Conservation (phyloP, 169 alveolate species). For the Cryptosporidium meleagridis region DNA sequence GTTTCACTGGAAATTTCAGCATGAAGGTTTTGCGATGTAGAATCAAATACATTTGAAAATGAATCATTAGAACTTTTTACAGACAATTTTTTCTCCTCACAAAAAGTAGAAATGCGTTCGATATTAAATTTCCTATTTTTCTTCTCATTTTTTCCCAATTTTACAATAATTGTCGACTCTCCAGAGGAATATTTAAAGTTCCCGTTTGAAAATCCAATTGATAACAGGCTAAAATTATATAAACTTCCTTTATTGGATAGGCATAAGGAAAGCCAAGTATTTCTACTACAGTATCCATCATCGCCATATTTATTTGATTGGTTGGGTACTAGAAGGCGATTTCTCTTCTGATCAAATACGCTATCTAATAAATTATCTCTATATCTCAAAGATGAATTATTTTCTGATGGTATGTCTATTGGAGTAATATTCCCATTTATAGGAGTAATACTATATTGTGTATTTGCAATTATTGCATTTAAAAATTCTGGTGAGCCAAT, state of each 20-base stretch:
- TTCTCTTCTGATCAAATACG: neutral
- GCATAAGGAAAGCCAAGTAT: slow-evolving; percentile 38
- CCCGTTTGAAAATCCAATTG: slow-evolving; percentile 27
- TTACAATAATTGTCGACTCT: slow-evolving; percentile 21
- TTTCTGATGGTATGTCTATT: neutral
- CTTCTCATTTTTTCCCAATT: neutral
- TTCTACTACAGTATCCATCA: slow-evolving; percentile 18
- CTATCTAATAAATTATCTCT: neutral
- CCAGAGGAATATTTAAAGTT: slow-evolving; percentile 41
- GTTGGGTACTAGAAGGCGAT: neutral
- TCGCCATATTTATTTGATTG: neutral
- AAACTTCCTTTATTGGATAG: slow-evolving; percentile 38
- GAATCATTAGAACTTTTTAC: slow-evolving; percentile 8
- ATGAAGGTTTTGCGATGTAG: slow-evolving; percentile 33
- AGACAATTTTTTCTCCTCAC: neutral
- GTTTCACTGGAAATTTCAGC: neutral
- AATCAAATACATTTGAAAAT: slow-evolving; percentile 16
- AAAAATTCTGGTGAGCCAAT: slow-evolving; percentile 25
- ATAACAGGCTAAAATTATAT: slow-evolving; percentile 6
- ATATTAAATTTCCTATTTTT: slow-evolving; percentile 2
- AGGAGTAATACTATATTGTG: slow-evolving; percentile 32
- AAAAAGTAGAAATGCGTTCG: neutral
- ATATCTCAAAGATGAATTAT: neutral
- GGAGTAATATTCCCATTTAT: neutral
- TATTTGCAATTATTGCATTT: slow-evolving; percentile 17